A percentile compares a stretch with the other conserved stretches of the same genome.
These are phyloP conservation scores for Backusella morwellensis DNA, from an alignment of 192 early-diverging fungal species.

Conservation along the genomic window DNA sequence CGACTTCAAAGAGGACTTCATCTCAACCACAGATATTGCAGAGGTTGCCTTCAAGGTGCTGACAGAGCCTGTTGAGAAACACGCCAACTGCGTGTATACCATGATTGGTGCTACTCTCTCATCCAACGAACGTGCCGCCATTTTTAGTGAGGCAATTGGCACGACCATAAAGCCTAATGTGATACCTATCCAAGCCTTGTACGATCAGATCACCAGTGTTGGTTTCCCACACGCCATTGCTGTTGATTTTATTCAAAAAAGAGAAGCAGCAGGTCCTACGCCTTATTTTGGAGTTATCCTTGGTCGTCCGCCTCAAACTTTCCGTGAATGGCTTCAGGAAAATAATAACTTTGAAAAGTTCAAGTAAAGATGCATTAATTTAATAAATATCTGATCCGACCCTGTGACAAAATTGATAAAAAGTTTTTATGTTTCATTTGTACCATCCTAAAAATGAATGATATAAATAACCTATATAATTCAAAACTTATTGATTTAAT, in stretches of 20 bases:
- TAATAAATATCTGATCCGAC: neutral
- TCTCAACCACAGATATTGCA: slow-evolving; percentile 14
- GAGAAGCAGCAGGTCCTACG: neutral
- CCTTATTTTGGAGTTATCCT: neutral
- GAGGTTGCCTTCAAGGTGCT: slow-evolving; percentile 5
- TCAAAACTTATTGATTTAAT: too few species aligned
- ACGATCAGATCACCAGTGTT: neutral
- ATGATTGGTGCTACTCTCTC: slow-evolving; percentile 10
- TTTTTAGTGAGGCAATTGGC: slow-evolving; percentile 3
- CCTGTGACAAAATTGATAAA: too few species aligned
- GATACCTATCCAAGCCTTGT: neutral
- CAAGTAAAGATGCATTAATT: neutral
- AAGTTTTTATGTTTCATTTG: too few species aligned
- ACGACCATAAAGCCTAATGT: neutral
- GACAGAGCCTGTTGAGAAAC: slow-evolving; percentile 16
- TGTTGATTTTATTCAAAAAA: neutral
- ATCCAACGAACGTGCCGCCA: neutral
- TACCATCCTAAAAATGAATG: too few species aligned
- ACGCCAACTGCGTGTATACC: slow-evolving; percentile 12
- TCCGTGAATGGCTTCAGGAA: neutral
- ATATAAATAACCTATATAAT: too few species aligned
- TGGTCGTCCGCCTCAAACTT: neutral
- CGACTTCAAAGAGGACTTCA: slow-evolving; percentile 4
- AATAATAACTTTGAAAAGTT: neutral
- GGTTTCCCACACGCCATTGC: neutral